phyloP scores from a whole-genome alignment of 768 basidiomycete species.

The Trichaptum fuscoviolaceum region DNA sequence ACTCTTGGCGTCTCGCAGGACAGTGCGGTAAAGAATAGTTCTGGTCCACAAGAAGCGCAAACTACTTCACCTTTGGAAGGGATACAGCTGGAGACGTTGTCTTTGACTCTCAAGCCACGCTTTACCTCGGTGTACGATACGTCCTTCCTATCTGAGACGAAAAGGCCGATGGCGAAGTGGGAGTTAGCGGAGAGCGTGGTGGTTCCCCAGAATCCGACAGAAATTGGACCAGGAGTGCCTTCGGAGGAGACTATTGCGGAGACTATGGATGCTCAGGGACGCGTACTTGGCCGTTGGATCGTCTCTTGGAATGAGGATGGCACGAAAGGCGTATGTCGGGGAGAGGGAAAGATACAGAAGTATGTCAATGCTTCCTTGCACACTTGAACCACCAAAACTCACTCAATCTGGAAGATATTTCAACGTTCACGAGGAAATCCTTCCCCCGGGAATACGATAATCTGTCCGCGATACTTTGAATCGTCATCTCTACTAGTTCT shows the following conservation, averaged over 20 bases:
- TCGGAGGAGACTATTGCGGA: constrained; percentile 78
- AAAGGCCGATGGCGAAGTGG: constrained; percentile 75
- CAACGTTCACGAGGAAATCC: constrained; percentile 48
- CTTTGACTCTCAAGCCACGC: constrained; percentile 51
- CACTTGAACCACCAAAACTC: background rate
- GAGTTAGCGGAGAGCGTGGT: constrained; percentile 56
- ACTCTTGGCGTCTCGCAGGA: constrained; percentile 37
- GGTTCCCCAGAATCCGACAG: constrained; percentile 29
- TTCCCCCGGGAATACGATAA: constrained; percentile 20
- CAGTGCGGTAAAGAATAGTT: constrained; percentile 25
- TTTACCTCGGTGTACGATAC: constrained; percentile 74
- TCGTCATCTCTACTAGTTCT: background rate
- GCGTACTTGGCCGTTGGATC: constrained; percentile 69
- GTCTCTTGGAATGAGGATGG: constrained; percentile 70
- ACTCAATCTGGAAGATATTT: constrained; percentile 33
- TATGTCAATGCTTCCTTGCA: constrained; percentile 29
- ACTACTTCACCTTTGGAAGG: constrained; percentile 28
- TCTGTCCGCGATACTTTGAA: background rate
- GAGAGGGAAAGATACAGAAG: constrained; percentile 62
- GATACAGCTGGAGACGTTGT: constrained; percentile 67
- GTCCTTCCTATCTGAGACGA: constrained; percentile 60
- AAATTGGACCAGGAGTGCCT: constrained; percentile 26
- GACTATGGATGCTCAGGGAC: constrained; percentile 53
- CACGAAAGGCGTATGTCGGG: constrained; percentile 49
- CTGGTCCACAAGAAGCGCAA: constrained; percentile 5